phyloP scores from a whole-genome alignment of 2,329 filamentous ascomycete species.

The Thelonectria discophora region DNA sequence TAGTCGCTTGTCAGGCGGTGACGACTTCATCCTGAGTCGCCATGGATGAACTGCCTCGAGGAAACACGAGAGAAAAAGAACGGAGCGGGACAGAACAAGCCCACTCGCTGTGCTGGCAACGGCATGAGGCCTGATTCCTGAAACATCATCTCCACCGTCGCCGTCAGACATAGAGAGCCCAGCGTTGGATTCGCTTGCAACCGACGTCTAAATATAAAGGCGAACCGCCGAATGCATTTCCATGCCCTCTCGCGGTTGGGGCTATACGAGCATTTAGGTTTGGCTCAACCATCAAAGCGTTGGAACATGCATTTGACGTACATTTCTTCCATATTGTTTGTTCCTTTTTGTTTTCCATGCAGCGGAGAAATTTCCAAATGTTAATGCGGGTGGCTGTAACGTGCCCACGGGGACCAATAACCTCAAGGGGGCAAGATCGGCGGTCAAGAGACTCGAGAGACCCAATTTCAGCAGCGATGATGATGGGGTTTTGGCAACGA shows the following conservation, averaged over 20 bases:
- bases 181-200: not conserved
- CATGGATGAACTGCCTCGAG: not conserved
- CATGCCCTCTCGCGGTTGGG: not conserved
- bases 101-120: not conserved
- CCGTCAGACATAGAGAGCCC: not conserved
- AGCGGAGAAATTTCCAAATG: not conserved
- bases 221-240: no score
- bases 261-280: not conserved
- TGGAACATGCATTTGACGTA: not conserved
- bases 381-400: not conserved
- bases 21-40: not conserved
- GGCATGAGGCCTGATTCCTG: not conserved
- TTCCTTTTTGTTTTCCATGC: not conserved
- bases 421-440: not conserved
- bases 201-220: not conserved
- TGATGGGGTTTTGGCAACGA: not conserved
- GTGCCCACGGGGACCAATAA: not conserved
- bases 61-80: not conserved
- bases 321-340: not conserved
- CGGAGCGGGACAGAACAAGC: not conserved
- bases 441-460: not conserved
- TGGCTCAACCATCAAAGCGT: not conserved
- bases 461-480: not conserved
- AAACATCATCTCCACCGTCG: not conserved
- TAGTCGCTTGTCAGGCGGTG: not conserved